Base-by-base conservation (phyloP, 208 protist genomes). In the Phytomonas francai region DNA sequence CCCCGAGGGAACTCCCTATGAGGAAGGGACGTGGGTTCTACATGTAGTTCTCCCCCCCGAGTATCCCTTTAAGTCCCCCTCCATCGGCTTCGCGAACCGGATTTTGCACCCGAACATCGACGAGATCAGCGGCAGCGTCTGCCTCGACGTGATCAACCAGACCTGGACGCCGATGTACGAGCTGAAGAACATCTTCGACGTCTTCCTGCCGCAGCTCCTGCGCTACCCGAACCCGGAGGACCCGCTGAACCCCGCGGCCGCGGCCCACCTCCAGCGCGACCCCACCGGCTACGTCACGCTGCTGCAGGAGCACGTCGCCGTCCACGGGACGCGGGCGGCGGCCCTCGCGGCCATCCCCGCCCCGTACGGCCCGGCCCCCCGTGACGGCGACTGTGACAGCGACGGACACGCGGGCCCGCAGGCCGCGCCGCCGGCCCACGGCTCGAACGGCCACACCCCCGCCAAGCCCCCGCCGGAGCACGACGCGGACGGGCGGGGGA, bases 131-230 rank as follows among this genome's bases (percentile, higher is more conserved):
- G 98, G 98, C 42, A 98, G 96, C 60, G 97, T 99, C 54, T 99
- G 98, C 80, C 85, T 99, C 16, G 98, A 99, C 75, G 98, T 99
- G 54, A 98, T 99, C 74, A 99, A 99, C 79, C 98, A 99, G 70
- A 99, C 97, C 8, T 99, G 98, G 98, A 98, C 93, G 36, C 98
- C 98, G 8, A 98, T 99, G 94, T 99, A 98, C 84, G 96, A 94
- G 81, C 73, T 89, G 67, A 80, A 86, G 68, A 89, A 93, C 64
- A 87, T 91, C 28, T 99, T 99, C 69, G 97, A 98, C 60, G 87
- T 98, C 0, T 99, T 99, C 76, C 83, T 99, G 32, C 98, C 98
- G 8, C 98, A 99, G 86, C 85, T 99, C 29, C 80, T 99, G 31
- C 75, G 94, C 30, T 99, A 99, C 77, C 98, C 98, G 8, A 99